phyloP scores from a whole-genome alignment of 805 yeast species.

The Yueomyces sp. region DNA sequence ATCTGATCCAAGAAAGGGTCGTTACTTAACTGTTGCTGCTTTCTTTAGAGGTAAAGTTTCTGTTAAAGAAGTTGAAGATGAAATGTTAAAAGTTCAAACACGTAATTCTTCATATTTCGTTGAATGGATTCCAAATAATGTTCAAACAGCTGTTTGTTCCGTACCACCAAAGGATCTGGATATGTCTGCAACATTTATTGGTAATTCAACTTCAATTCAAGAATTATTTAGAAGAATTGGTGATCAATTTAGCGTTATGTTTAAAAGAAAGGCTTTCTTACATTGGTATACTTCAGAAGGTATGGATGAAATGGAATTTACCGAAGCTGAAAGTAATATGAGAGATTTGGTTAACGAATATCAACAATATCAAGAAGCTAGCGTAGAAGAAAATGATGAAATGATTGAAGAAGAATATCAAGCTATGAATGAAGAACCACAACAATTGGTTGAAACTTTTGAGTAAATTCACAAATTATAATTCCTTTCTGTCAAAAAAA shows the following conservation, averaged over 20 bases:
- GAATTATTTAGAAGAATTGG: conserved; percentile 83
- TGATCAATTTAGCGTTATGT: conserved; percentile 84
- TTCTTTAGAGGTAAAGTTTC: conserved; percentile 90
- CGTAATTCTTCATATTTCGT: conserved; percentile 76
- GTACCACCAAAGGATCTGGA: conserved; percentile 78
- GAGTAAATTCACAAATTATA: conserved; percentile 6
- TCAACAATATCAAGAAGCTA: conserved; percentile 83
- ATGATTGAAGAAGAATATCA: conserved; percentile 34
- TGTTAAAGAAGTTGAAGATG: conserved; percentile 88
- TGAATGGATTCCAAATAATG: conserved; percentile 93
- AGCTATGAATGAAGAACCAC: conserved; percentile 21
- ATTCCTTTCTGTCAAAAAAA: neutral
- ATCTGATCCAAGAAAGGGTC: conserved; percentile 78
- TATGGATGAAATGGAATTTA: conserved; percentile 90
- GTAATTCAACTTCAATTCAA: conserved; percentile 87
- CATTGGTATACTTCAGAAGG: conserved; percentile 95
- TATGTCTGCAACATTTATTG: conserved; percentile 86
- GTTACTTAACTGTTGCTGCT: conserved; percentile 86
- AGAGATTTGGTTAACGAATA: conserved; percentile 78
- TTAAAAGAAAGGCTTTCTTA: conserved; percentile 85
- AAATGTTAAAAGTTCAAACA: conserved; percentile 73
- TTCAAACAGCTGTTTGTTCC: conserved; percentile 86
- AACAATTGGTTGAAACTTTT: conserved; percentile 23
- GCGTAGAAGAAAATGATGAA: conserved; percentile 63
- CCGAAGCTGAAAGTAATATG: conserved; percentile 89